Base-by-base conservation (phyloP, 768 basidiomycete species). In the Psilocybe cyanescens region DNA sequence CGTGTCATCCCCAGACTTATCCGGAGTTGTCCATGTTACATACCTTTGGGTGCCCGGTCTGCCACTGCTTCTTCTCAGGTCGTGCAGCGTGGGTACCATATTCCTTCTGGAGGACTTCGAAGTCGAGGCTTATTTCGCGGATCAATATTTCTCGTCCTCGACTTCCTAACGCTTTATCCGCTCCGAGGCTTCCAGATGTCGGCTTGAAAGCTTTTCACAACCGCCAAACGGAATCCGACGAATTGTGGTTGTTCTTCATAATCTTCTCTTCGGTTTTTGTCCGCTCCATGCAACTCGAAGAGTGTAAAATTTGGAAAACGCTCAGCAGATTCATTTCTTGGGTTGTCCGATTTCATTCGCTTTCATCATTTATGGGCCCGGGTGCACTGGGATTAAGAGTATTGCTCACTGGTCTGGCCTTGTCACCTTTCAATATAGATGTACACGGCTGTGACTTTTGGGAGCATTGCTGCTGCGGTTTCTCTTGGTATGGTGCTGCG, bases 401-500 rank as follows among this genome's bases (percentile, higher is more conserved):
- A 30, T 37, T n/a, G 6, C 28, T 35, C 33, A 6, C 3, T 12
- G 45, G 52, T 55, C 61, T 62, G 57, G 57, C 52, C 31, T 39
- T 56, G 35, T 31, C 35, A 47, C 29, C 30, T 47, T 47, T 24
- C 35, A 56, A 59, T 56, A 59, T 37, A 55, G 51, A 49, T 41
- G 51, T 48, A 28, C 50, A 46, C 46, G 45, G 51, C 45, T 65
- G 63, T 56, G 64, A 67, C 61, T 49, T 11, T 47, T 56, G 19
- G 46, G 30, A 31, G 45, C 37, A 56, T 33, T 51, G 30, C n/a
- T 67, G 64, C 66, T 67, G 66, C 66, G 66, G 55, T 59, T 61
- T 62, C 63, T 51, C 50, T 63, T 35, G 61, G 45, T 55, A 53
- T 53, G 53, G 60, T 67, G 66, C 66, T 67, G 66, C 66, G 66